These are phyloP conservation scores for Tetrastigma voinierianum DNA, from an alignment of 164 flowering plant species.

Conservation along the genomic window DNA sequence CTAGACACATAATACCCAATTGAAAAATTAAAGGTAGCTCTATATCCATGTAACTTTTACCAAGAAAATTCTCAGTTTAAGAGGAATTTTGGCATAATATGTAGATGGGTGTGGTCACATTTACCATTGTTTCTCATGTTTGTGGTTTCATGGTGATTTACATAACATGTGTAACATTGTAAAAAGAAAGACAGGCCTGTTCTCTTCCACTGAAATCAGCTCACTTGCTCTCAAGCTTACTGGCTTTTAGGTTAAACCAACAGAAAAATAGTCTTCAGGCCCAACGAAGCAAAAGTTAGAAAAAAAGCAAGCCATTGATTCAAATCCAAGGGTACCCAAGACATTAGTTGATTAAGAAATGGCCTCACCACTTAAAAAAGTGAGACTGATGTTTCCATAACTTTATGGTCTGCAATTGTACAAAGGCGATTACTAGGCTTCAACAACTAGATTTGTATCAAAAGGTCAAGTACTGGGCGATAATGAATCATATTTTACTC, in stretches of 20 bases:
- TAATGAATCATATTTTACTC: constrained; percentile 16
- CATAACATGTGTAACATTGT: constrained; percentile 1
- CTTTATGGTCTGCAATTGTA: constrained; percentile 9
- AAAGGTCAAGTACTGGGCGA: constrained; percentile 8
- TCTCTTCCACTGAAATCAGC: constrained; percentile 22
- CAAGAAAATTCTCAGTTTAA: neutral
- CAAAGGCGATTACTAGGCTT: constrained; percentile 31
- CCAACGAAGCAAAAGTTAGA: constrained; percentile 13
- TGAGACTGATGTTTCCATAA: constrained; percentile 10
- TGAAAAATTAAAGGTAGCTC: neutral
- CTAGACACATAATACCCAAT: constrained; percentile 1
- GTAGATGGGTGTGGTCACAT: too few relatives aligned
- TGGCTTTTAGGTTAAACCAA: constrained; percentile 19
- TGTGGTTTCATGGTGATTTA: neutral
- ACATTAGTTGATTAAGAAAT: too few relatives aligned
- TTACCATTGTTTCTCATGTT: neutral
- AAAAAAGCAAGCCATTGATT: constrained; percentile 8
- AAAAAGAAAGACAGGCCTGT: constrained; percentile 15
- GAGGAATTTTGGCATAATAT: too few relatives aligned
- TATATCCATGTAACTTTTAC: neutral
- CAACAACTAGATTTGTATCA: constrained; percentile 11
- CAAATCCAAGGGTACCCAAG: constrained; percentile 12
- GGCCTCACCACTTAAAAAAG: constrained; percentile 12
- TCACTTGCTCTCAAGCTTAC: constrained; percentile 10
- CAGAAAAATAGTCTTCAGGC: constrained; percentile 12